phyloP scores from a whole-genome alignment of 257 asterid species.

The Ehretia macrophylla region DNA sequence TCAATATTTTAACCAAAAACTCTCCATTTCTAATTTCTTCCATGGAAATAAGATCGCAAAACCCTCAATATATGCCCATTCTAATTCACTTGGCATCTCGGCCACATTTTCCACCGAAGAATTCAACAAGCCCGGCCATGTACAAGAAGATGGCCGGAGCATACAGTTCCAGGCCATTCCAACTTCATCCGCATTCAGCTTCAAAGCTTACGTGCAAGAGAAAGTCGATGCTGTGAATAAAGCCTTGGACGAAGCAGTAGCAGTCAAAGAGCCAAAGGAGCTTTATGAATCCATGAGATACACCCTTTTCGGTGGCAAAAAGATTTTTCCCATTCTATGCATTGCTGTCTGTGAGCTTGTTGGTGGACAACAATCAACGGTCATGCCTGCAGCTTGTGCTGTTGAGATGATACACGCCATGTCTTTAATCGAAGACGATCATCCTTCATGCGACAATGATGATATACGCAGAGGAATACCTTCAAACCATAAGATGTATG shows the following conservation, averaged over 20 bases:
- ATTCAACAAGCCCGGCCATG: too few species aligned
- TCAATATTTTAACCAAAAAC: too few species aligned
- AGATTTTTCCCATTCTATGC: background rate
- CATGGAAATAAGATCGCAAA: too few species aligned
- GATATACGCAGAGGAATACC: conserved; percentile 2
- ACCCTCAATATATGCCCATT: too few species aligned
- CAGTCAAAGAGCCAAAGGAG: background rate
- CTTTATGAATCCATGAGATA: background rate
- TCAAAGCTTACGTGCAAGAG: too few species aligned
- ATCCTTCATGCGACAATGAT: background rate
- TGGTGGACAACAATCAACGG: background rate
- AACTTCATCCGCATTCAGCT: too few species aligned
- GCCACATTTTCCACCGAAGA: too few species aligned
- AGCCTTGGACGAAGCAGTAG: conserved; percentile 2
- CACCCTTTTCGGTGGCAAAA: background rate
- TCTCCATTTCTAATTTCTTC: too few species aligned
- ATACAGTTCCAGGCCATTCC: too few species aligned
- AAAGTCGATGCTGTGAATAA: background rate
- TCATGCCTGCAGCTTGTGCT: conserved; percentile 1
- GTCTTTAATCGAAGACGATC: background rate
- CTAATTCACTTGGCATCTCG: too few species aligned
- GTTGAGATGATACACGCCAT: background rate
- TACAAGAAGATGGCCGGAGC: too few species aligned
- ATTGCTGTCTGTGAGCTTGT: conserved; percentile 6
- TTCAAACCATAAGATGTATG: conserved; percentile 4